Base-by-base conservation (phyloP, 2,329 filamentous ascomycete genomes). In the Cadophora gregata region DNA sequence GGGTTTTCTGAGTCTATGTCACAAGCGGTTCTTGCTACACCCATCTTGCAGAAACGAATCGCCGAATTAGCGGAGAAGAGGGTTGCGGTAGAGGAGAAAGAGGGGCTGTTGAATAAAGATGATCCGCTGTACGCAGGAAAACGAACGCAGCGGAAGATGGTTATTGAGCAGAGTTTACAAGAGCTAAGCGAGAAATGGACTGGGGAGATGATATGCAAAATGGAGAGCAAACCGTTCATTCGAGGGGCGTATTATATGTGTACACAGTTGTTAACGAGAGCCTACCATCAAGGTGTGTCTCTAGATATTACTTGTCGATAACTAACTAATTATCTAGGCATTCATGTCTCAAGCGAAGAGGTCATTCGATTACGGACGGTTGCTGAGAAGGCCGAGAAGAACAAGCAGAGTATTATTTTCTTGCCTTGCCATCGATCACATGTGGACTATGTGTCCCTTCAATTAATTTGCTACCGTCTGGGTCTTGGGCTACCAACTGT, bases 171-270 rank as follows among this genome's bases (percentile, higher is more conserved):
- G 45, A 90, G 90, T 66, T 81, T 99, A 55, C 85, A 88, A 63
- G 89, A 97, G 75, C 90, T 97, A 4, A 91, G 93, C 4, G 93
- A 96, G 70, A 89, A 90, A 71, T 90, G 96, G 86, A 93, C 93
- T 27, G 93, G 97, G 76, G 88, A 90, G 70, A 98, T 99, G 96
- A 97, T 99, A 69, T 98, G 95, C 86, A 99, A 99, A 80, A 95
- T 98, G 85, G 96, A 99, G 79, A 96, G 91, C 83, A 96, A 94
- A 77, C 83, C 87, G 1, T 98, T 98, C 76, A 97, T 99, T 72
- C 85, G 96, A 59, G 88, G 93, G 27, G 95, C 96, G 56, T 98
- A 98, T 78, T 99, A 97, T 77, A 77, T 97, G 47, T 84, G 84
- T 58, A 97, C 94, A 1, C 95, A 98, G 79, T 84, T 98, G 56